Evolutionary conservation across 169 alveolate species (phyloP).

Genomic region (Cytauxzoon felis): DNA sequence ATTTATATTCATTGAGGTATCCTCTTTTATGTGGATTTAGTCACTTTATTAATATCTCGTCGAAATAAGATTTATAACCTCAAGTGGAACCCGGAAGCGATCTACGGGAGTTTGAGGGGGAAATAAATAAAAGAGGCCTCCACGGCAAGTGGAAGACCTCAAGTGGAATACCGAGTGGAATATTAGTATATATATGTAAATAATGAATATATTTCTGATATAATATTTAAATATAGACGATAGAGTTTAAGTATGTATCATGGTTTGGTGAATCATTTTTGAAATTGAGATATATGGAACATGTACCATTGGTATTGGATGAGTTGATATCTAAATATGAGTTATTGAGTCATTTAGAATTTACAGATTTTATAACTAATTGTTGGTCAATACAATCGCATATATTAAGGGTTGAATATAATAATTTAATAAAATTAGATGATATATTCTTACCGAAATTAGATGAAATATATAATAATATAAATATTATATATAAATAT

Average conservation of each 20-base stretch:
- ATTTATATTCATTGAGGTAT: too few species aligned
- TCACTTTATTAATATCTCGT: too few species aligned
- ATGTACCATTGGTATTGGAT: slow-evolving; percentile 63
- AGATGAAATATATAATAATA: slow-evolving; percentile 16
- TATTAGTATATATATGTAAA: neutral
- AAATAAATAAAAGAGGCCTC: too few species aligned
- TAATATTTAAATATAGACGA: slow-evolving; percentile 29
- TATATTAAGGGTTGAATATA: slow-evolving; percentile 37
- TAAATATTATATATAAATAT: slow-evolving; percentile 51
- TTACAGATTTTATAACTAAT: slow-evolving; percentile 65
- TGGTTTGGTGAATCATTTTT: slow-evolving; percentile 73
- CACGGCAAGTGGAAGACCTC: too few species aligned
- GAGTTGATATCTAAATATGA: slow-evolving; percentile 61
- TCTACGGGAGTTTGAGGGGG: too few species aligned
- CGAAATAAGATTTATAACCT: too few species aligned
- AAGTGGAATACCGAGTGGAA: neutral
- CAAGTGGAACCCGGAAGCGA: too few species aligned
- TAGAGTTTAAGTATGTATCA: slow-evolving; percentile 70
- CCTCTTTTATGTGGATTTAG: too few species aligned
- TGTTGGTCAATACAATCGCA: slow-evolving; percentile 71
- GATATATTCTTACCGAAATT: neutral
- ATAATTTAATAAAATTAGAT: neutral
- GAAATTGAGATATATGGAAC: slow-evolving; percentile 55
- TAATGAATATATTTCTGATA: neutral
- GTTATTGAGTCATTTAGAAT: slow-evolving; percentile 65